phyloP scores from a whole-genome alignment of 371 early-diverging fungal species.

The Mucor velutinosus region DNA sequence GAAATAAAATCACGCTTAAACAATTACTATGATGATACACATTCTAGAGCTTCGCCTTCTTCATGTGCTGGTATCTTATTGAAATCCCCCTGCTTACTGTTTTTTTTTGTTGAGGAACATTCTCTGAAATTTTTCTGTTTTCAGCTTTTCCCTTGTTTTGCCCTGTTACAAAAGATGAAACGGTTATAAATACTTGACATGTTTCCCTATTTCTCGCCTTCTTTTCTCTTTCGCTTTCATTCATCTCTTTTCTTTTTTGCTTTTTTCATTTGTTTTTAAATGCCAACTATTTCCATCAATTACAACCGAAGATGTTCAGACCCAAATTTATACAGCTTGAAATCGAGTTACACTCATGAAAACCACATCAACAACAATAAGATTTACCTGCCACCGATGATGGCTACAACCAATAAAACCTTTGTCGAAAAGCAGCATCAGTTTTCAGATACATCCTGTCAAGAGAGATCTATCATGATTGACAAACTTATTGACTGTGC shows the following conservation, averaged over 20 bases:
- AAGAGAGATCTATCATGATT: constrained; percentile 34
- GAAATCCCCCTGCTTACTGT: not conserved
- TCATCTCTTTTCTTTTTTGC: not conserved
- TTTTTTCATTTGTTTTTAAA: not conserved
- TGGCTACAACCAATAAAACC: not conserved
- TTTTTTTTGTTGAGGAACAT: constrained; percentile 1
- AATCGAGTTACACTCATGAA: not conserved
- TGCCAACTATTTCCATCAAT: constrained; percentile 1
- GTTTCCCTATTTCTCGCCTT: not conserved
- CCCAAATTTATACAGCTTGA: constrained; percentile 12
- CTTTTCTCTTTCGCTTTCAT: not conserved
- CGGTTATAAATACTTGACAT: constrained; percentile 1
- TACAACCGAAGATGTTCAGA: constrained; percentile 5
- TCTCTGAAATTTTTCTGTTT: constrained; percentile 1
- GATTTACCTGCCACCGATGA: constrained; percentile 2
- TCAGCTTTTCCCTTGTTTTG: not conserved
- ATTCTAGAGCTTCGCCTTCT: not conserved
- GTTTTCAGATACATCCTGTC: constrained; percentile 21
- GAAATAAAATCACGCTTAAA: constrained; percentile 6
- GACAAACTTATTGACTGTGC: constrained; percentile 35
- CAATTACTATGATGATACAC: not conserved
- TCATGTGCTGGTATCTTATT: not conserved
- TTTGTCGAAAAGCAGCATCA: constrained; percentile 10
- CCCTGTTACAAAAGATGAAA: not conserved
- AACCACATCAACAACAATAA: not conserved